A percentile compares a stretch with the other conserved stretches of the same genome.
Conservation (phyloP, 2,329 filamentous ascomycete species). For the Periconia sp. region DNA sequence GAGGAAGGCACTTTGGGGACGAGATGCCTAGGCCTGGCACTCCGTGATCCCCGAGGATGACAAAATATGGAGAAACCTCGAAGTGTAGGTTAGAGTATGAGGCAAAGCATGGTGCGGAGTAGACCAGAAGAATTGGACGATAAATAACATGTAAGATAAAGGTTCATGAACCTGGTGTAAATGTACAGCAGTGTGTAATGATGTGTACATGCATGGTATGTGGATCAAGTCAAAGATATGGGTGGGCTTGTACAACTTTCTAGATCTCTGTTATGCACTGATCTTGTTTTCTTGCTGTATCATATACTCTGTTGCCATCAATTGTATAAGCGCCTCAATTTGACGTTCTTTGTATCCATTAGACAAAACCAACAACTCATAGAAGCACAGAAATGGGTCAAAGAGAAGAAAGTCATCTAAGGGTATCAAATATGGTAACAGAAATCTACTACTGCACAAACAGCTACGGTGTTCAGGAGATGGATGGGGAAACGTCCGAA, state of each 20-base stretch:
- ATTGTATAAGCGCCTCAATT: too few relatives aligned
- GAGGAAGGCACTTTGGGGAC: constrained; percentile 63
- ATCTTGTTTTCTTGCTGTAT: neutral
- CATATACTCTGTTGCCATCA: neutral
- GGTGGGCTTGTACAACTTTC: neutral
- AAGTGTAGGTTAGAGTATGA: too few relatives aligned
- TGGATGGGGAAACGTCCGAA: too few relatives aligned
- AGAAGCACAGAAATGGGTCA: too few relatives aligned
- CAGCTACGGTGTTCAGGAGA: too few relatives aligned
- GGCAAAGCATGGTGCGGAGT: too few relatives aligned
- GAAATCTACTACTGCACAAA: too few relatives aligned
- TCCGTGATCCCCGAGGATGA: neutral
- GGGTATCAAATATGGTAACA: neutral
- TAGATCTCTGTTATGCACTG: neutral
- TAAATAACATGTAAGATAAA: neutral
- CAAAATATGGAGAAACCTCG: too few relatives aligned
- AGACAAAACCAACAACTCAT: too few relatives aligned
- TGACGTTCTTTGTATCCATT: too few relatives aligned
- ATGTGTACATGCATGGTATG: neutral
- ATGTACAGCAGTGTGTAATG: neutral
- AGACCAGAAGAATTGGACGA: neutral
- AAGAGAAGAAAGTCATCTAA: neutral
- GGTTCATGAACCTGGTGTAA: neutral
- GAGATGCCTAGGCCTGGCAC: constrained; percentile 51
- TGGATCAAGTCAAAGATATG: neutral